Percentiles rank a stretch among this genome's conserved stretches.
These are phyloP conservation scores for Penicillium canariense DNA, from an alignment of 495 filamentous ascomycete genomes.

Conservation along the genomic window DNA sequence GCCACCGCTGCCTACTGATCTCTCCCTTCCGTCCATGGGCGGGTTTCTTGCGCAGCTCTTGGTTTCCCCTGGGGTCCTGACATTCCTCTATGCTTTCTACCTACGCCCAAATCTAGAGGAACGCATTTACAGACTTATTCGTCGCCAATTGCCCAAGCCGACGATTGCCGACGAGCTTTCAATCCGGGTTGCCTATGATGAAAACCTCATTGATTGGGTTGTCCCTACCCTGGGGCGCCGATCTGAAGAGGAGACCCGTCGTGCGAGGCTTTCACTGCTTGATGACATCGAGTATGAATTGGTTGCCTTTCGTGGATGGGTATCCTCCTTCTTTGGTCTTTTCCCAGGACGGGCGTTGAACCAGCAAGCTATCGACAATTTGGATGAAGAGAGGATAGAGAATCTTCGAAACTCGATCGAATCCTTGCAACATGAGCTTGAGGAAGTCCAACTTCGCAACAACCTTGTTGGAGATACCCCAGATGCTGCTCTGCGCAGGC, in stretches of 20 bases:
- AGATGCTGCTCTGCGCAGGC: conserved; percentile 2
- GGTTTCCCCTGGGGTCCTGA: conserved; percentile 34
- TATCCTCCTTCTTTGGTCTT: conserved; percentile 33
- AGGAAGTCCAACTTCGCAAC: conserved; percentile 20
- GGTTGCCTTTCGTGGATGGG: conserved; percentile 30
- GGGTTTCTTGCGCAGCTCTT: conserved; percentile 27
- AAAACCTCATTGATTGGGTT: conserved; percentile 50
- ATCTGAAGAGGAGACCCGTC: conserved; percentile 40
- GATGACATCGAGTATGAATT: conserved; percentile 42
- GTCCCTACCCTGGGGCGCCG: conserved; percentile 44
- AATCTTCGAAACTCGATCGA: conserved; percentile 30
- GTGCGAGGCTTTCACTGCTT: conserved; percentile 37
- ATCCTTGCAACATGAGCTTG: conserved; percentile 32
- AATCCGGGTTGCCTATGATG: conserved; percentile 45
- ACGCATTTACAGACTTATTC: conserved; percentile 43
- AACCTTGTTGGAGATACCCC: conserved; percentile 1
- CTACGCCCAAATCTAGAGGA: conserved; percentile 43
- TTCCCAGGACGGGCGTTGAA: conserved; percentile 12
- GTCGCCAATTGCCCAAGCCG: conserved; percentile 45
- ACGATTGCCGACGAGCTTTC: conserved; percentile 44
- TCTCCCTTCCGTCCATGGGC: conserved; percentile 31
- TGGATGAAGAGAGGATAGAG: conserved; percentile 27
- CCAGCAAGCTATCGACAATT: conserved; percentile 13
- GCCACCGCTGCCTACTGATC: conserved; percentile 29
- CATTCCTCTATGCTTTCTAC: conserved; percentile 37